A percentile compares a stretch with the other conserved stretches of the same genome.
Evolutionary conservation across 192 early-diverging fungal species (phyloP).

Genomic region (Chytriomyces hyalinus): DNA sequence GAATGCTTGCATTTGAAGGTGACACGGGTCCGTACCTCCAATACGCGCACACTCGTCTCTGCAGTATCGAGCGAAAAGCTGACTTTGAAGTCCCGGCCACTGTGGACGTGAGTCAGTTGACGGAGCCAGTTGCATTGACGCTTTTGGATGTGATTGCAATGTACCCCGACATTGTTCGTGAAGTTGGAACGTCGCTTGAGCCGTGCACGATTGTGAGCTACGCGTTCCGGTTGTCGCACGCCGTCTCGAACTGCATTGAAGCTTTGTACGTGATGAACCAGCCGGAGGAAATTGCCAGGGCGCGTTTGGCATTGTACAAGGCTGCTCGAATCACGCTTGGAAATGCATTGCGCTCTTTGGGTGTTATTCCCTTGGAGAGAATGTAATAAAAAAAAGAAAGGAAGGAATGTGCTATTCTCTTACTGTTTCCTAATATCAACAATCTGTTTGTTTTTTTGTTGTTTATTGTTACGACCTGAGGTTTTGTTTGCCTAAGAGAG

Average conservation of each 20-base stretch:
- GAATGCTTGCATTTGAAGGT: slow-evolving; percentile 95
- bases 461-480: too few species aligned
- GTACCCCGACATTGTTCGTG: slow-evolving; percentile 83
- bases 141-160: slow-evolving; percentile 77
- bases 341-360: slow-evolving; percentile 83
- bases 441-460: too few species aligned
- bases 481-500: too few species aligned
- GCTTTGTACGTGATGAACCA: slow-evolving; percentile 76
- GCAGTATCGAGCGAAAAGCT: slow-evolving; percentile 84
- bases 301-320: slow-evolving; percentile 86
- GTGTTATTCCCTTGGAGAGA: slow-evolving; percentile 82
- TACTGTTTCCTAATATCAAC: too few species aligned
- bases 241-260: slow-evolving; percentile 80
- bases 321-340: slow-evolving; percentile 82
- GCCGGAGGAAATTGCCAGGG: slow-evolving; percentile 76
- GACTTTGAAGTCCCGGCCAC: slow-evolving; percentile 9
- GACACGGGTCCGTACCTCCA: slow-evolving; percentile 99
- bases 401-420: too few species aligned
- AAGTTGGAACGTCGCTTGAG: slow-evolving; percentile 71
- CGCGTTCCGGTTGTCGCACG: slow-evolving; percentile 79
- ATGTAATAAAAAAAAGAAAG: slow-evolving; percentile 68
- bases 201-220: slow-evolving; percentile 88
- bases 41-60: slow-evolving; percentile 97
- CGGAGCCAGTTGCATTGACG: slow-evolving; percentile 70
- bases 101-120: slow-evolving; percentile 67